Evolutionary conservation across 1,284 basidiomycete species (phyloP).

Genomic region (Sanghuangporus baumii): DNA sequence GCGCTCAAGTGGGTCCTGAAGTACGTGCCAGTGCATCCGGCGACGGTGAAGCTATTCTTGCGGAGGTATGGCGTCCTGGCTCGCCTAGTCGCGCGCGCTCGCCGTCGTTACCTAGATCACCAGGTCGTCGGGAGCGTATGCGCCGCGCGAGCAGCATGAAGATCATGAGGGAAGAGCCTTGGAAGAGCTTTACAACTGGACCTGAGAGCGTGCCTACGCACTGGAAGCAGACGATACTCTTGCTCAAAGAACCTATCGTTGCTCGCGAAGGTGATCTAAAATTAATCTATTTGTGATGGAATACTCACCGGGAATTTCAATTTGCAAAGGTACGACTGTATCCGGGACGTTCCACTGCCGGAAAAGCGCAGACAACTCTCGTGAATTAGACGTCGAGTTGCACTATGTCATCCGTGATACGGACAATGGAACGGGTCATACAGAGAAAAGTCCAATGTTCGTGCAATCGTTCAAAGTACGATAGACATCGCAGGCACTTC

Average conservation of each 20-base stretch:
- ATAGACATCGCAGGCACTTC: constrained; percentile 25
- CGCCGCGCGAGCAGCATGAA: constrained; percentile 42
- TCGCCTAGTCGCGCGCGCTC: constrained; percentile 14
- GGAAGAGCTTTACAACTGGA: constrained; percentile 89
- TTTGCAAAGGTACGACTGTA: constrained; percentile 61
- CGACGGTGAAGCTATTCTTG: constrained; percentile 56
- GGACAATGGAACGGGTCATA: constrained; percentile 21
- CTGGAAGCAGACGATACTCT: constrained; percentile 95
- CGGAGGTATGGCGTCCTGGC: constrained; percentile 59
- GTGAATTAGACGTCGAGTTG: constrained; percentile 91
- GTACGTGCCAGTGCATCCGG: constrained; percentile 48
- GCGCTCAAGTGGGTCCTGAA: constrained; percentile 45
- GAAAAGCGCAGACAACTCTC: constrained; percentile 77
- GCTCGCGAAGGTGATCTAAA: constrained; percentile 60
- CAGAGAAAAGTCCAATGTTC: constrained; percentile 33
- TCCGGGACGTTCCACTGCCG: constrained; percentile 77
- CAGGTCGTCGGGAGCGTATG: constrained; percentile 47
- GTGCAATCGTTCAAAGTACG: constrained; percentile 81
- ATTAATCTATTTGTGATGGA: constrained; percentile 4
- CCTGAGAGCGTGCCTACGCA: constrained; percentile 88
- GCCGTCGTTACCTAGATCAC: constrained; percentile 5
- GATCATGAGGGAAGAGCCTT: constrained; percentile 19
- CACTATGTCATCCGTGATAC: constrained; percentile 60
- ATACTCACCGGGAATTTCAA: not conserved
- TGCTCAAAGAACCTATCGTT: constrained; percentile 75